phyloP scores from a whole-genome alignment of 2,329 filamentous ascomycete genomes.

The Hypoxylon sp. region DNA sequence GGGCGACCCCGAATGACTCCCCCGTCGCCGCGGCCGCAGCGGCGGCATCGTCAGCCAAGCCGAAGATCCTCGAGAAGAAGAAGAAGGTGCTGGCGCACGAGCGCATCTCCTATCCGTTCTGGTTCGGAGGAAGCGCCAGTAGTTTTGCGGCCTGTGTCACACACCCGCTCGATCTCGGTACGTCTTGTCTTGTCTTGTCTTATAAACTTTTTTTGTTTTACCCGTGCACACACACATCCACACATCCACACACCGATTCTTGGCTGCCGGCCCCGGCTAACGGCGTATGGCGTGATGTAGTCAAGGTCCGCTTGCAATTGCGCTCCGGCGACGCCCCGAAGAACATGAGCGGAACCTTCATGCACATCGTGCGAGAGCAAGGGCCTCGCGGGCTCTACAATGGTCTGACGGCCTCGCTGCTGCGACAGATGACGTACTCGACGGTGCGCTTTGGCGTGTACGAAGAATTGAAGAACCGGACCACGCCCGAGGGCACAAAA shows the following conservation, averaged over 20 bases:
- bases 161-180: constrained; percentile 91
- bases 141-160: constrained; percentile 92
- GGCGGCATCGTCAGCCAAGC: constrained; percentile 38
- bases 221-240: no score
- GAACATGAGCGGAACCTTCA: constrained; percentile 86
- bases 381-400: constrained; percentile 85
- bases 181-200: no score
- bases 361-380: constrained; percentile 79
- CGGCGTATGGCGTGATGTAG: constrained; percentile 46
- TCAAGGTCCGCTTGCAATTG: constrained; percentile 84
- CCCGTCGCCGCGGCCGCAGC: constrained; percentile 37
- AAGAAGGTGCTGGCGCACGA: constrained; percentile 52
- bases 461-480: constrained; percentile 84
- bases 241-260: background rate
- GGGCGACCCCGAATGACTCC: constrained; percentile 33
- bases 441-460: constrained; percentile 97
- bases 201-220: no score
- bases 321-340: constrained; percentile 77
- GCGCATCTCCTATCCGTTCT: constrained; percentile 74
- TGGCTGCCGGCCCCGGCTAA: constrained; percentile 7
- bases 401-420: constrained; percentile 89
- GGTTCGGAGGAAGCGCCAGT: constrained; percentile 96
- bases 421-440: constrained; percentile 95
- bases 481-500: constrained; percentile 57
- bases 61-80: constrained; percentile 44